Evolutionary conservation across 2,329 filamentous ascomycete species (phyloP).

Genomic region (Dactylellina haptotyla): DNA sequence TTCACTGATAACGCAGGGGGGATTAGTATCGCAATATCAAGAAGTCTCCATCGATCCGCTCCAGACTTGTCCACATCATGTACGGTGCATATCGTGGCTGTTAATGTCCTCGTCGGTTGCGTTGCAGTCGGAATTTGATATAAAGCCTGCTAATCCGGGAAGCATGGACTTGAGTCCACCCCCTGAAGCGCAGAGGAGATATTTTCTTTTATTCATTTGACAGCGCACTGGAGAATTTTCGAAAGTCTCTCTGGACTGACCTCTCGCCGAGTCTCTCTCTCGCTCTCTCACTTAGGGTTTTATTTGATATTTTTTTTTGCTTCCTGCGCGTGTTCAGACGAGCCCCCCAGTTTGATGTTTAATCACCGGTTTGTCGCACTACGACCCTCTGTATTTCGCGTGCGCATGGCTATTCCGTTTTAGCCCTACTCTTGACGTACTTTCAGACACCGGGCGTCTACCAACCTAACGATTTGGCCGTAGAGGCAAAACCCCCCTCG

Average conservation of each 20-base stretch:
- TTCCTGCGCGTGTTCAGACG: slow-evolving; percentile 24
- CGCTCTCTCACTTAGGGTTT: too few species aligned
- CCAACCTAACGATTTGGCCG: slow-evolving; percentile 35
- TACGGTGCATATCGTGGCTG: slow-evolving; percentile 14
- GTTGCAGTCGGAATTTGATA: slow-evolving; percentile 27
- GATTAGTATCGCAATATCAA: slow-evolving; percentile 16
- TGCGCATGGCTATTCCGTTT: slow-evolving; percentile 47
- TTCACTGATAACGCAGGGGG: slow-evolving; percentile 33
- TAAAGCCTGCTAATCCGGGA: slow-evolving; percentile 21
- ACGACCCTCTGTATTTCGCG: slow-evolving; percentile 2
- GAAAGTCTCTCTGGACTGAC: too few species aligned
- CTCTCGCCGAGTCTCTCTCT: too few species aligned
- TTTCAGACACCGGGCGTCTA: slow-evolving; percentile 35
- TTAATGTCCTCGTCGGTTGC: slow-evolving; percentile 8
- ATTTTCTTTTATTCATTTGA: slow-evolving; percentile 6
- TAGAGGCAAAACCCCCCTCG: too few species aligned
- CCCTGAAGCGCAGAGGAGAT: not conserved
- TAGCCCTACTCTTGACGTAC: slow-evolving; percentile 45
- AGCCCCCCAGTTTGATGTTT: slow-evolving; percentile 33
- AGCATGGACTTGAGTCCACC: too few species aligned
- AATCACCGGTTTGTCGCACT: slow-evolving; percentile 28
- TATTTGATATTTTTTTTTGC: too few species aligned
- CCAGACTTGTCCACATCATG: slow-evolving; percentile 8
- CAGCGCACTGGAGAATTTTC: too few species aligned
- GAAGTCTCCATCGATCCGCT: slow-evolving; percentile 18